Evolutionary conservation across 331 rosid genomes (phyloP), one percentile per base, ranked within the genome.

Genomic region (Spiraea crenata): DNA sequence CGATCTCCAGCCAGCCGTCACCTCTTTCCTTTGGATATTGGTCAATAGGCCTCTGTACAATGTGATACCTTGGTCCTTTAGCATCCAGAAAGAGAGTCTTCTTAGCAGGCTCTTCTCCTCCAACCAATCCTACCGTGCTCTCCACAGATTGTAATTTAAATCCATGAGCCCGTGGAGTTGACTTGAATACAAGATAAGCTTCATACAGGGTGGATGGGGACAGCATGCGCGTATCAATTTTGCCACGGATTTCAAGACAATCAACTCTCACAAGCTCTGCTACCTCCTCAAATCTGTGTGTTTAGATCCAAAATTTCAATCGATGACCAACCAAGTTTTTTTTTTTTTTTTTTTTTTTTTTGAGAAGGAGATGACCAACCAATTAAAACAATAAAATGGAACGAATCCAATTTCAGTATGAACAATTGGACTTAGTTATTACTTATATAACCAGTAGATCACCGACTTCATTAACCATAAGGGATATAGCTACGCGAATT

Each of bases 1-100:
- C 90, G 4, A 81, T 63, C 80, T 90, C 93, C 65, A 71, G 35
- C 93, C 93, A 90, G 15, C 96, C 87, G 51, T 90, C 93, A 0
- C 13, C 49, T 67, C 91, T 81, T 55, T 19, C 54, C 51, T 48
- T 82, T 0, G 90, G 89, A 14, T 50, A 46, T 14, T 56, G 61
- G 3, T 83, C 74, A 1, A 47, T 3, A 5, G 60, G 74, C 64
- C 89, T 39, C 1, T 46, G 82, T 55, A 63, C 60, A 14, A 72
- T 52, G 41, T 66, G 88, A 63, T 14, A 67, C 25, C 82, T 71
- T 8, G 0, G 50, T 0, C 55, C 70, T 52, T 72, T 63, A 5
- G 76, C 48, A n/a, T 80, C 82, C 61, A 89, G 71, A 76, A 68
- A 87, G 14, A 85, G 86, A 1, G 25, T 37, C 7, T 65, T 73